phyloP scores from a whole-genome alignment of 2,329 filamentous ascomycete genomes.

The Diaporthe sp. region DNA sequence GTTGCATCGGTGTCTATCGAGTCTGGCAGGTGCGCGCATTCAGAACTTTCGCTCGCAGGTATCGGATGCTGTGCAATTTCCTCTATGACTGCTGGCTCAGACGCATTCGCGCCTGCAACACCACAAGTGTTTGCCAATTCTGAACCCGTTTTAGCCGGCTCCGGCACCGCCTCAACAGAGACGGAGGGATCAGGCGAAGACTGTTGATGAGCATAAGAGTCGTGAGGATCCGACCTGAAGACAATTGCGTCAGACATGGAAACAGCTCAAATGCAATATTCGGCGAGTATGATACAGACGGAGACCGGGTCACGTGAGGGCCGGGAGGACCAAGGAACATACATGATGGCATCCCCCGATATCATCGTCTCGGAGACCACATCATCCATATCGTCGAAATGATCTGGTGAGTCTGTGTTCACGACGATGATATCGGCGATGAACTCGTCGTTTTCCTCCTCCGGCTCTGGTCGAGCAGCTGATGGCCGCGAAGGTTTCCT shows the following conservation, averaged over 20 bases:
- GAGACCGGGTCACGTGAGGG: constrained; percentile 17
- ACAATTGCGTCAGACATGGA: constrained; percentile 9
- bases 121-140: not conserved
- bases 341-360: constrained; percentile 39
- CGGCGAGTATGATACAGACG: not conserved
- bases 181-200: not conserved
- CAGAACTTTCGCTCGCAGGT: not conserved
- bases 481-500: constrained; percentile 10
- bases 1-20: not conserved
- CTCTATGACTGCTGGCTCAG: not conserved
- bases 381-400: constrained; percentile 48
- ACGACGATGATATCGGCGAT: constrained; percentile 59
- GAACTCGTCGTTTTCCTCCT: constrained; percentile 44
- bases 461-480: constrained; percentile 2
- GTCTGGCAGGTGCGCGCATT: not conserved
- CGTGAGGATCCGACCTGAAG: constrained; percentile 23
- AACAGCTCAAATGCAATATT: not conserved
- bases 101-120: not conserved
- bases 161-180: constrained; percentile 6
- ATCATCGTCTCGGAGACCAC: constrained; percentile 39
- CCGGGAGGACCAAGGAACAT: constrained; percentile 35
- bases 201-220: constrained; percentile 1
- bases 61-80: not conserved
- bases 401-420: constrained; percentile 57
- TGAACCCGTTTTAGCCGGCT: not conserved